Conservation (phyloP, 192 early-diverging fungal genomes). For the Backusella circina region DNA sequence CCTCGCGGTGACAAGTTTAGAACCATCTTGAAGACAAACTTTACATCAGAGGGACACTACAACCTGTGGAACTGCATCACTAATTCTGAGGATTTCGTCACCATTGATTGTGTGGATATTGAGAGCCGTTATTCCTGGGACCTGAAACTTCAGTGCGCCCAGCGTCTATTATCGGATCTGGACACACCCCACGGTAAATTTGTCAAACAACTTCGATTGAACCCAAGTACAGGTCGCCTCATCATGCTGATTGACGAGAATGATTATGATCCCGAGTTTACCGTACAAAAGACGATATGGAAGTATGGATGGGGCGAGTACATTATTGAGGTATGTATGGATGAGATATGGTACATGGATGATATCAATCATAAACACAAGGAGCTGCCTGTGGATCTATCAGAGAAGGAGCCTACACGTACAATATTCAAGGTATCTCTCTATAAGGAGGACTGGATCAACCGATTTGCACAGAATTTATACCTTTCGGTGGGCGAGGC, state of each 20-base stretch:
- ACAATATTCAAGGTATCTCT: conserved; percentile 21
- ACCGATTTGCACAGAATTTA: conserved; percentile 35
- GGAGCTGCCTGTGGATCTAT: conserved; percentile 22
- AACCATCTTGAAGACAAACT: conserved; percentile 15
- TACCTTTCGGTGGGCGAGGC: conserved; percentile 32
- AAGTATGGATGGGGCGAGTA: conserved; percentile 37
- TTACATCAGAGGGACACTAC: conserved; percentile 30
- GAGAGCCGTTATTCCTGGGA: conserved; percentile 42
- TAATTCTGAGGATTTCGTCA: conserved; percentile 23
- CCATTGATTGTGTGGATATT: conserved; percentile 22
- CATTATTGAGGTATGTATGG: conserved; percentile 36
- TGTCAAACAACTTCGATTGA: conserved; percentile 23
- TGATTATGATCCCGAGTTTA: conserved; percentile 19
- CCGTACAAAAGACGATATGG: conserved; percentile 37
- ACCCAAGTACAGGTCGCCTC: conserved; percentile 19
- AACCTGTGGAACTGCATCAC: conserved; percentile 38
- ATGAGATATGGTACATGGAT: conserved; percentile 36
- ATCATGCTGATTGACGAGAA: conserved; percentile 16
- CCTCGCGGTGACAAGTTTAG: conserved; percentile 11
- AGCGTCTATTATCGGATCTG: conserved; percentile 20
- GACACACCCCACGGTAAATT: conserved; percentile 33
- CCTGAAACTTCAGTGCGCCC: conserved; percentile 25
- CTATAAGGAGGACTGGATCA: conserved; percentile 34
- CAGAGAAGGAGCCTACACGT: neutral
- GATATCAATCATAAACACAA: neutral